Evolutionary conservation across 768 basidiomycete species (phyloP), one percentile per base, ranked within the genome.

Genomic region (Boletus eberwhitei): DNA sequence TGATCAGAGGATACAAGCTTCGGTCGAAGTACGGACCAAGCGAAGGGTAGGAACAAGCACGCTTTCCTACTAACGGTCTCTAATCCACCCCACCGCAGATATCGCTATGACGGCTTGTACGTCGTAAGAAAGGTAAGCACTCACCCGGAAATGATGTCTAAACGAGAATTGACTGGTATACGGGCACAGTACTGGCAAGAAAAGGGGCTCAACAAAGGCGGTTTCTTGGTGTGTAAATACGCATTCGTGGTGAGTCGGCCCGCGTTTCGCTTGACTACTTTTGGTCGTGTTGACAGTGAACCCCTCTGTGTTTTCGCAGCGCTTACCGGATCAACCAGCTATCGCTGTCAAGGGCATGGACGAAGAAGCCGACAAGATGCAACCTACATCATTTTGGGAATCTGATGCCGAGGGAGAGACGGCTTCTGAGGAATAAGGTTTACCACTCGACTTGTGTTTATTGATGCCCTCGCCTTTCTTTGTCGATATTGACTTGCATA

Each of bases 81-180:
- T 45, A 0, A 56, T 29, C 26, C 26, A 13, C 11, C 26, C 24
- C 3, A 24, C 22, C 53, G 8, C 50, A 89, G 90, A 24, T 97
- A 94, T 66, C 84, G 93, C 9, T 97, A 97, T 64, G 93, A 96
- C 61, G 94, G 94, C 2, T 75, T 97, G 12, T 97, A 96, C 65
- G 73, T 64, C 2, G 87, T 93, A 16, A 87, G 87, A 70, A 84
- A 85, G 75, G 89, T 82, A 56, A 46, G 73, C 40, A 29, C 31
- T 8, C 3, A 11, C 21, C 21, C 8, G 1, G 0, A 5, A 19
- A 46, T 17, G 32, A 34, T n/a, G 17, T 38, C 1, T 11, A 7
- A 37, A 34, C 4, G 13, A 22, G 17, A 14, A n/a, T 37, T 29
- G 19, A 40, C 42, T 14, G 48, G 32, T 17, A 11, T 4, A 22